Conservation (phyloP, 1,139 yeast species). For the Wickerhamomyces sp. region DNA sequence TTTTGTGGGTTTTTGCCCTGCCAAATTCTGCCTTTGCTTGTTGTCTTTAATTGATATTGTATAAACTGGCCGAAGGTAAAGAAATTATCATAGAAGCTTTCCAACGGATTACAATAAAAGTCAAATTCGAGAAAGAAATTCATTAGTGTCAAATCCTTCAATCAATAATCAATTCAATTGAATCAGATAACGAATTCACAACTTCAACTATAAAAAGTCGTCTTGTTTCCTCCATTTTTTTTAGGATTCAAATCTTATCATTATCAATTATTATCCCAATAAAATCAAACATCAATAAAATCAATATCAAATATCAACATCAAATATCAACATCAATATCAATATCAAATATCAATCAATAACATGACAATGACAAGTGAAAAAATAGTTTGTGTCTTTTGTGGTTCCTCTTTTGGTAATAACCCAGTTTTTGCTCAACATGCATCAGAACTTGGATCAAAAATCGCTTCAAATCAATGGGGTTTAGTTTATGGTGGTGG, state of each 20-base stretch:
- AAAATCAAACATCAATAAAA: neutral
- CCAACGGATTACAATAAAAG: too few relatives aligned
- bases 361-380: constrained; percentile 3
- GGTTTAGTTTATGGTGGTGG: constrained; percentile 92
- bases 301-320: neutral
- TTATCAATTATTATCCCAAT: too few relatives aligned
- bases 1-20: too few relatives aligned
- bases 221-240: too few relatives aligned
- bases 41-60: neutral
- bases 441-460: constrained; percentile 56
- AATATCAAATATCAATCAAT: neutral
- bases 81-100: neutral
- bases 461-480: constrained; percentile 56
- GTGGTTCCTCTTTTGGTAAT: constrained; percentile 78
- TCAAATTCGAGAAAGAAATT: too few relatives aligned
- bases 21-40: too few relatives aligned
- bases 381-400: constrained; percentile 71
- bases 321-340: neutral
- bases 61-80: neutral
- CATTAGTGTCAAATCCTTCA: too few relatives aligned
- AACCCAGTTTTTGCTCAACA: constrained; percentile 44
- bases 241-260: too few relatives aligned
- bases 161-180: too few relatives aligned
- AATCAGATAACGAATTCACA: too few relatives aligned
- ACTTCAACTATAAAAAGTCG: too few relatives aligned